phyloP scores from a whole-genome alignment of 1,139 yeast genomes.

The Sugiyamaella castrensis region DNA sequence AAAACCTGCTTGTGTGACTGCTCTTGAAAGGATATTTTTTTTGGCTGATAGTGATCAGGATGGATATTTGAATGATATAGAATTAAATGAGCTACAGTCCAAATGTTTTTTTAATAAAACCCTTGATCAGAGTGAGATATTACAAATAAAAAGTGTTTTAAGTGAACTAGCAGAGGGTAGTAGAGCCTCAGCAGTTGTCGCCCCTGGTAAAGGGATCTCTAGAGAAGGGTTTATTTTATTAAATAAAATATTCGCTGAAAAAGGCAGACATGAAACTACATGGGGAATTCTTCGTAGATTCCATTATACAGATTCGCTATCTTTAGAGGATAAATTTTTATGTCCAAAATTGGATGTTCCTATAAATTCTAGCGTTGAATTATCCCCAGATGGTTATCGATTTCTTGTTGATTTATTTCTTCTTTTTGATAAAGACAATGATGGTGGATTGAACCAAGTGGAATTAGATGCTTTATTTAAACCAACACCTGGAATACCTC shows the following conservation, averaged over 20 bases:
- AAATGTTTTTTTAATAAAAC: conserved; percentile 64
- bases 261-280: conserved; percentile 91
- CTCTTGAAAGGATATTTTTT: conserved; percentile 77
- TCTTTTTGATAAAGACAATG: conserved; percentile 87
- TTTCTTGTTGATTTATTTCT: conserved; percentile 87
- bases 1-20: conserved; percentile 73
- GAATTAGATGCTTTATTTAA: conserved; percentile 68
- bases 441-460: conserved; percentile 79
- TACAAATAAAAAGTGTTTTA: conserved; percentile 46
- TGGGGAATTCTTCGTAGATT: conserved; percentile 91
- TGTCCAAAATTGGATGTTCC: conserved; percentile 78
- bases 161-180: conserved; percentile 16
- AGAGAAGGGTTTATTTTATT: conserved; percentile 72
- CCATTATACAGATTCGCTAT: conserved; percentile 87
- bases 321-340: conserved; percentile 72
- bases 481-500: conserved; percentile 92
- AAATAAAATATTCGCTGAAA: conserved; percentile 79
- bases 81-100: conserved; percentile 63
- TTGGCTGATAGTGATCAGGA: conserved; percentile 89
- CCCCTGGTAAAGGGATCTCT: conserved; percentile 53
- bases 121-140: conserved; percentile 52
- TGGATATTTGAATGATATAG: conserved; percentile 68
- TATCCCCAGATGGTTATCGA: conserved; percentile 90
- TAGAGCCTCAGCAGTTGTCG: conserved; percentile 26
- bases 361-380: conserved; percentile 74